Evolutionary conservation across 1,284 basidiomycete species (phyloP).

Genomic region (Pisolithus thermaeus): DNA sequence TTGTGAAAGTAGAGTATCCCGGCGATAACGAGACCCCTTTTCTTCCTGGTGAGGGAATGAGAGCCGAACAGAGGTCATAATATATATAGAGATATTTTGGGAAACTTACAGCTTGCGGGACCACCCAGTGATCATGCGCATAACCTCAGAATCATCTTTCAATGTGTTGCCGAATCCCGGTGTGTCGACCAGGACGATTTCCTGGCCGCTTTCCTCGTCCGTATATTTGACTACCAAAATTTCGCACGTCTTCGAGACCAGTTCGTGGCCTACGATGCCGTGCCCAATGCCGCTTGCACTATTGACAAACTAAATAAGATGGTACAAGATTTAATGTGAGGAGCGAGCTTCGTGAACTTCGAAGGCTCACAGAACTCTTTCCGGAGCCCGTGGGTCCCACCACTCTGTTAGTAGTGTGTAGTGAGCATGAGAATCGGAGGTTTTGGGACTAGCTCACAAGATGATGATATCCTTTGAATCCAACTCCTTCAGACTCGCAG

Average conservation of each 20-base stretch:
- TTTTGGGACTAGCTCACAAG: background rate
- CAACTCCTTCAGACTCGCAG: background rate
- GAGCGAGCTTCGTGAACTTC: background rate
- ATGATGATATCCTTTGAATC: constrained; percentile 16
- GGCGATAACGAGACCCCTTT: background rate
- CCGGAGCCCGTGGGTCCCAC: background rate
- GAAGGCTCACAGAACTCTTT: background rate
- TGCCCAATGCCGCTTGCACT: background rate
- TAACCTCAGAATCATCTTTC: background rate
- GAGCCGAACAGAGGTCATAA: background rate
- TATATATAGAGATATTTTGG: background rate
- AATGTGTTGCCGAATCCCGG: background rate
- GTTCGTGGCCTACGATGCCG: background rate
- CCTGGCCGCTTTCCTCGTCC: background rate
- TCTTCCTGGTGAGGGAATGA: background rate
- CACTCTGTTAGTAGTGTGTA: background rate
- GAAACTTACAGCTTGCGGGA: background rate
- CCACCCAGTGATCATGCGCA: background rate
- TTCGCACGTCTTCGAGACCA: background rate
- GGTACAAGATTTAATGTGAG: background rate
- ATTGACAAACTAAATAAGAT: background rate
- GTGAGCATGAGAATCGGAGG: too few relatives aligned
- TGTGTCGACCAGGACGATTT: background rate
- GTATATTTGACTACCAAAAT: background rate
- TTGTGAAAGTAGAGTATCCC: background rate